Evolutionary conservation across 2,329 filamentous ascomycete species (phyloP).

Genomic region (Cercospora citrullina): DNA sequence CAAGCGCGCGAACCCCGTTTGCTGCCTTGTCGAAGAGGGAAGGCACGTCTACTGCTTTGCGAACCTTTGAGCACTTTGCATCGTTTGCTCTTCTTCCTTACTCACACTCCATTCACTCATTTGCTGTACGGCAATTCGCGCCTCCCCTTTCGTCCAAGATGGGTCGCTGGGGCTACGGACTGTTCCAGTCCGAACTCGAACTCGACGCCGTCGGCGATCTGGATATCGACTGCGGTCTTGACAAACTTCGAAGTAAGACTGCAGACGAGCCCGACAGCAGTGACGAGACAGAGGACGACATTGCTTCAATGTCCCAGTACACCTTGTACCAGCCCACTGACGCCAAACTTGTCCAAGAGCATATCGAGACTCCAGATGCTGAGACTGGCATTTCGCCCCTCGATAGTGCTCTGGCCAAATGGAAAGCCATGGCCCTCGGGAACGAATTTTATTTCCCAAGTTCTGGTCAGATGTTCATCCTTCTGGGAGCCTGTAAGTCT

Average conservation of each 20-base stretch:
- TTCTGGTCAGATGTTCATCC: neutral
- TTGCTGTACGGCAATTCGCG: no score
- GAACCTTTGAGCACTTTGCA: neutral
- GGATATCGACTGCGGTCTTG: neutral
- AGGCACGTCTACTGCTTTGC: neutral
- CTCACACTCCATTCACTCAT: neutral
- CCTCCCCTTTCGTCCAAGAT: neutral
- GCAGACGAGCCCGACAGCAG: neutral
- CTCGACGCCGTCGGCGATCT: slow-evolving; percentile 6
- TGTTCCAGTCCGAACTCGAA: slow-evolving; percentile 26
- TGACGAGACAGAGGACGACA: neutral
- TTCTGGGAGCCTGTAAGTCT: slow-evolving; percentile 9
- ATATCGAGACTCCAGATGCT: slow-evolving; percentile 3
- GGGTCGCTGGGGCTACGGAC: slow-evolving; percentile 22
- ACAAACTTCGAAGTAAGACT: slow-evolving; percentile 1
- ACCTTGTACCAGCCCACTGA: neutral
- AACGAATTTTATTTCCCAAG: neutral
- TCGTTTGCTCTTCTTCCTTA: neutral
- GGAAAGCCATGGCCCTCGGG: neutral
- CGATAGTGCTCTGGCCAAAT: neutral
- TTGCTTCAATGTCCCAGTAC: neutral
- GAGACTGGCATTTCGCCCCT: slow-evolving; percentile 1
- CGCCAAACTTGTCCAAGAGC: neutral
- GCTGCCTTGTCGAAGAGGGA: neutral
- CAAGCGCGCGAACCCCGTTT: neutral